Conservation (phyloP, 345 rosid genomes). For the Eucalyptus dawsonii region DNA sequence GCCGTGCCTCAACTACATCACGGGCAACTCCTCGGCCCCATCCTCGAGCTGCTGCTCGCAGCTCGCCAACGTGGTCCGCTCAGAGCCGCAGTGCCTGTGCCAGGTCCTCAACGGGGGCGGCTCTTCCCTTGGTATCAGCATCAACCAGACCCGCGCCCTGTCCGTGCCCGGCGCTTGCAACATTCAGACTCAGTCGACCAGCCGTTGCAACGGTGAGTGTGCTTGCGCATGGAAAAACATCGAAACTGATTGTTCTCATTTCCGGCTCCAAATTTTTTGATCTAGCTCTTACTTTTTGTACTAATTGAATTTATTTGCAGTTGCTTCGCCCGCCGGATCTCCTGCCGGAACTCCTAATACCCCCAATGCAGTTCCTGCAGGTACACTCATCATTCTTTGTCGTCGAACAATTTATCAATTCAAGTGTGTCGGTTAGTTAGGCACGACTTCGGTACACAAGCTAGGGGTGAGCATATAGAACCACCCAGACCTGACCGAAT, state of each 20-base stretch:
- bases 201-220: constrained; percentile 43
- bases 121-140: constrained; percentile 32
- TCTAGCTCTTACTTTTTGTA: not conserved
- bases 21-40: constrained; percentile 54
- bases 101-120: constrained; percentile 29
- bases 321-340: constrained; percentile 12
- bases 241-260: not conserved
- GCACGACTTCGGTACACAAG: not conserved
- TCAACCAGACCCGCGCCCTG: constrained; percentile 61
- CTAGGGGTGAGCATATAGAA: too few relatives aligned
- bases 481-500: too few relatives aligned
- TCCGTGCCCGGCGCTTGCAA: constrained; percentile 53
- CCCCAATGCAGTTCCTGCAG: constrained; percentile 27
- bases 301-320: not conserved
- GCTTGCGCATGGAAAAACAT: not conserved
- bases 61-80: constrained; percentile 36
- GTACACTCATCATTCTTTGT: not conserved
- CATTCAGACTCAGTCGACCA: constrained; percentile 44
- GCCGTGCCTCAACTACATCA: constrained; percentile 45
- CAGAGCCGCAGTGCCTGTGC: constrained; percentile 63
- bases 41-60: constrained; percentile 55
- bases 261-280: not conserved
- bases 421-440: not conserved
- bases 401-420: not conserved
- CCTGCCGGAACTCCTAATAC: constrained; percentile 29